Evolutionary conservation across 139 green algal genomes (phyloP), one percentile per base, ranked within the genome.

Genomic region (Closterium sp.): DNA sequence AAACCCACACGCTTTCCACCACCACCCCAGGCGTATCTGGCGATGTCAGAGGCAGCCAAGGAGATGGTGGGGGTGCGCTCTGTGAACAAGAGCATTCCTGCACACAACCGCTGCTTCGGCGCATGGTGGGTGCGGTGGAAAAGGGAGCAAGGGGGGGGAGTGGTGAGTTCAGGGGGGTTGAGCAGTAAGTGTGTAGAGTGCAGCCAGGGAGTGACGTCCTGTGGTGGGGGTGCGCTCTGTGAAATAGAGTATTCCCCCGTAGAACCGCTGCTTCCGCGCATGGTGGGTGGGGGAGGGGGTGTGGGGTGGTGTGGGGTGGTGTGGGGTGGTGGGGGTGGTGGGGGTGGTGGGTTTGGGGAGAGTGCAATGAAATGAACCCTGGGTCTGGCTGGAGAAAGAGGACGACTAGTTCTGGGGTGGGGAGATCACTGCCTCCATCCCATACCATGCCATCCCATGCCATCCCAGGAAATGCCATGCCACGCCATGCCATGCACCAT

Each of bases 101-200:
- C 92, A 23, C 23, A 94, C 16, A 36, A 88, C 55, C 25, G 90
- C 28, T 94, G 92, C 89, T 92, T 94, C 32, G 92, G 92, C 7
- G 36, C 25, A 32, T 91, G 84, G 92, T 94, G 34, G 36, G 89
- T 91, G 16, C 16, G 32, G 92, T 92, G n/a, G n/a, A n/a, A n/a
- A n/a, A n/a, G n/a, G n/a, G n/a, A n/a, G n/a, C n/a, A n/a, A n/a
- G n/a, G n/a, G n/a, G n/a, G n/a, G n/a, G n/a, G n/a, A n/a, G n/a
- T n/a, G n/a, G n/a, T n/a, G n/a, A n/a, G n/a, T n/a, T n/a, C n/a
- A n/a, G n/a, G n/a, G n/a, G n/a, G n/a, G n/a, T n/a, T n/a, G n/a
- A n/a, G n/a, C n/a, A n/a, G n/a, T n/a, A n/a, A n/a, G n/a, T n/a
- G n/a, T n/a, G n/a, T n/a, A n/a, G n/a, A n/a, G n/a, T n/a, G 66